A percentile compares a stretch with the other conserved stretches of the same genome.
These are phyloP conservation scores for Leonotis leonurus DNA, from an alignment of 257 asterid genomes.

Conservation along the genomic window DNA sequence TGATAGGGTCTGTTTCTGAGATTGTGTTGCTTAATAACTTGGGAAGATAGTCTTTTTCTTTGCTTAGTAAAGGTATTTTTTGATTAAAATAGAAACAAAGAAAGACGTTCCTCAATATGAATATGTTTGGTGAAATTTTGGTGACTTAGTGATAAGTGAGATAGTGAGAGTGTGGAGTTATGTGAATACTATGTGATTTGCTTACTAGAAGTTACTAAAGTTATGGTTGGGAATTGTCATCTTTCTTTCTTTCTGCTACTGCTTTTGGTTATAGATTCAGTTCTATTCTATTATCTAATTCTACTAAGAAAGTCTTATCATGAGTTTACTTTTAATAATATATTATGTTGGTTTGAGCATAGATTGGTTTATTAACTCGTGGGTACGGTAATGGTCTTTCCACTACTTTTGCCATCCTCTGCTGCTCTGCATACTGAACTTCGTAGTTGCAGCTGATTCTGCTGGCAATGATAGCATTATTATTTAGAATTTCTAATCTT, in stretches of 20 bases:
- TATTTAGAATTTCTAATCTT: background rate
- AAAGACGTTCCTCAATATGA: background rate
- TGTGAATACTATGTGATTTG: conserved; percentile 1
- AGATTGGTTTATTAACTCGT: background rate
- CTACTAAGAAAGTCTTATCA: background rate
- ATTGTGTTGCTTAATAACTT: background rate
- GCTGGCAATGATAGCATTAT: background rate
- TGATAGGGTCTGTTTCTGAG: background rate
- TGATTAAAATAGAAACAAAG: background rate
- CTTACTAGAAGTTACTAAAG: background rate
- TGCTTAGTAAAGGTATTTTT: background rate
- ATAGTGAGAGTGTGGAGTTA: background rate
- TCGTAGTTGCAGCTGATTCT: background rate
- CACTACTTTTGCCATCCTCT: background rate
- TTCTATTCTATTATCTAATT: background rate
- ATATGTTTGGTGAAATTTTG: background rate
- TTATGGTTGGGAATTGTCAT: background rate
- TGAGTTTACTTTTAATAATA: conserved; percentile 2
- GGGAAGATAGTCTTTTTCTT: background rate
- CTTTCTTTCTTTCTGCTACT: background rate
- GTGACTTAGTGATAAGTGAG: too few species aligned
- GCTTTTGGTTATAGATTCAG: conserved; percentile 5
- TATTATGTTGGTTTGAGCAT: background rate
- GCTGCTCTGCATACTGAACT: too few species aligned
- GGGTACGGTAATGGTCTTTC: background rate